Evolutionary conservation across 129 eudicot species (phyloP), one percentile per base, ranked within the genome.

Genomic region (Apium graveolens): DNA sequence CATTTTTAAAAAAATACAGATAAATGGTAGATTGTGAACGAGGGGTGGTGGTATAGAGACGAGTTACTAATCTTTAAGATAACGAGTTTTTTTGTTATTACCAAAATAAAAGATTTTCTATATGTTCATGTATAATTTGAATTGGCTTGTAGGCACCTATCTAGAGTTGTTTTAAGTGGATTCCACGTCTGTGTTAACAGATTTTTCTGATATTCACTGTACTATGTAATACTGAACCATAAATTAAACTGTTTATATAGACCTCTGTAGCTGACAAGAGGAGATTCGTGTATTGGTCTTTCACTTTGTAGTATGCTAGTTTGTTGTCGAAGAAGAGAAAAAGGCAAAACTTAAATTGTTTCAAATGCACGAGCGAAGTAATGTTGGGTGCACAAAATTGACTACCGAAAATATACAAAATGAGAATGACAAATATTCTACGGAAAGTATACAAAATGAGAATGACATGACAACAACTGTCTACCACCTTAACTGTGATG

Each of bases 21-120:
- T 72, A n/a, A 32, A 70, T 57, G 29, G 72, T 75, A 53, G 83
- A 73, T 60, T 31, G 20, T 10, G 82, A 76, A 11, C 0, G 48
- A 29, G 63, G 39, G 80, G 70, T 41, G 71, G 37, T 24, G 68
- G 77, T 26, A 75, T 75, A 77, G 65, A 76, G 68, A 31, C 32
- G 62, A 35, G 55, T 70, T 74, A 74, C 29, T 35, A 49, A 11
- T 38, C 37, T 78, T 62, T 44, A 51, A 55, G 72, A n/a, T 83
- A 75, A 75, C 73, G 79, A 45, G 85, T 83, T 65, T 21, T 69
- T 21, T 31, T 5, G 21, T 55, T 24, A 20, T 20, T 44, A 49
- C 69, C 74, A 62, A 44, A 37, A 45, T 71, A 76, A 20, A 69
- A 83, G 78, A 80, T 24, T 76, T 62, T 75, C 76, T 24, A 43